A percentile compares a stretch with the other conserved stretches of the same genome.
These are phyloP conservation scores for Aspergillus latus DNA, from an alignment of 2,329 filamentous ascomycete species.

Conservation along the genomic window DNA sequence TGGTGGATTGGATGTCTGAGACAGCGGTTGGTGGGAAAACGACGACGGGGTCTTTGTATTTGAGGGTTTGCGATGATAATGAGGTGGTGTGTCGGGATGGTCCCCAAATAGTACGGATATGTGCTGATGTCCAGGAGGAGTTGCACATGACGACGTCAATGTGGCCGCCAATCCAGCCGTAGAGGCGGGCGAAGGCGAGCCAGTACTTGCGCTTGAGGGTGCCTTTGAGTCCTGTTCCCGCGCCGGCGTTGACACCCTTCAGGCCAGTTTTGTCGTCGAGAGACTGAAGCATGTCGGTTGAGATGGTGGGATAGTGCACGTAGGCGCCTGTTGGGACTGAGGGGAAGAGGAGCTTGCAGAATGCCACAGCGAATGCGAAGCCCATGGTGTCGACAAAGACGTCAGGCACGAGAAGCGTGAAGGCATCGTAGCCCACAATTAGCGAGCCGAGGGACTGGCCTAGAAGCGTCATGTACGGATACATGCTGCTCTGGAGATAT, in stretches of 20 bases:
- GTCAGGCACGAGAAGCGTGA: constrained; percentile 87
- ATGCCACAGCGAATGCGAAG: constrained; percentile 84
- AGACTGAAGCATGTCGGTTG: constrained; percentile 91
- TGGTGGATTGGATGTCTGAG: constrained; percentile 71
- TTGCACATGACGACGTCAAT: constrained; percentile 98
- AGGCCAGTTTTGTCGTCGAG: constrained; percentile 65
- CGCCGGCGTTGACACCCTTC: constrained; percentile 79
- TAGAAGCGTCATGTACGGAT: constrained; percentile 87
- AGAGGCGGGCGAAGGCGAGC: constrained; percentile 77
- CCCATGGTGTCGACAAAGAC: constrained; percentile 98
- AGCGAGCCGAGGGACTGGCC: constrained; percentile 92
- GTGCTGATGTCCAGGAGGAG: constrained; percentile 86
- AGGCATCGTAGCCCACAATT: constrained; percentile 85
- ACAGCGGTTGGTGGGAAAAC: constrained; percentile 94
- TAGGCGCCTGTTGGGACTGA: constrained; percentile 83
- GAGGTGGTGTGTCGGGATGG: constrained; percentile 36
- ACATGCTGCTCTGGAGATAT: constrained; percentile 82
- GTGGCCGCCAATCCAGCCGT: constrained; percentile 76
- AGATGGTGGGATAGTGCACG: constrained; percentile 97
- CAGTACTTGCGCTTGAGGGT: constrained; percentile 78
- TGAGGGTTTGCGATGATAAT: constrained; percentile 30
- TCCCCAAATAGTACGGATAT: constrained; percentile 80
- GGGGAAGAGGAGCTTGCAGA: constrained; percentile 79
- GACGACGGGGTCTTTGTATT: constrained; percentile 55
- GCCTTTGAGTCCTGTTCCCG: constrained; percentile 71